Conservation (phyloP, 108 stramenopile genomes). For the Cyclotella baltica region DNA sequence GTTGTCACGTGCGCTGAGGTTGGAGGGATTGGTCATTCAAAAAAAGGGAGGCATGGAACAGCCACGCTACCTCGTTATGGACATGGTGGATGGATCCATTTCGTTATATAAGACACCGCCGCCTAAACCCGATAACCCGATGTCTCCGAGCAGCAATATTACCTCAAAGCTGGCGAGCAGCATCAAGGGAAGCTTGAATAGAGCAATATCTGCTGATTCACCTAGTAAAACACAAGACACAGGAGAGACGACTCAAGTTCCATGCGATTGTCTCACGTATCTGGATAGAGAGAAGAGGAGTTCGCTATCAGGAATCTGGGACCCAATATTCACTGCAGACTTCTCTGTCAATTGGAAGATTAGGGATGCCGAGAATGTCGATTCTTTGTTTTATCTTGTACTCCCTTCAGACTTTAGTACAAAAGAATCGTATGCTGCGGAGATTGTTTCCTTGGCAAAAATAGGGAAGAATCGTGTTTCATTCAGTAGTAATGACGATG, state of each 20-base stretch:
- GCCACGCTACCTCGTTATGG: constrained; percentile 41
- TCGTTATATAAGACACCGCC: constrained; percentile 38
- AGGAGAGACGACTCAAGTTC: not conserved
- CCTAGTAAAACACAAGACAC: not conserved
- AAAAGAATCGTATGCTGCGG: constrained; percentile 24
- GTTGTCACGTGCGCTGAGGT: too few relatives aligned
- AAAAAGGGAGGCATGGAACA: constrained; percentile 26
- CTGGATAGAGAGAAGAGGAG: constrained; percentile 2
- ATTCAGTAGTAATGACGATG: not conserved
- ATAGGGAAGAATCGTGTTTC: constrained; percentile 21
- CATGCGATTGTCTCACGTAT: constrained; percentile 15
- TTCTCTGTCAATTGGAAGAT: constrained; percentile 43
- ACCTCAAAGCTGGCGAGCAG: not conserved
- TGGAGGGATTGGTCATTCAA: constrained; percentile 42
- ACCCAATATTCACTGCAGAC: constrained; percentile 26
- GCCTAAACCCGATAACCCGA: not conserved
- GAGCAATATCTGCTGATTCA: constrained; percentile 6
- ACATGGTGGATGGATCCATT: constrained; percentile 23
- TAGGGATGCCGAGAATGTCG: constrained; percentile 37
- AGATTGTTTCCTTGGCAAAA: constrained; percentile 7
- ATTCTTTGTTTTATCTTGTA: constrained; percentile 39
- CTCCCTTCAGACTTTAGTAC: constrained; percentile 34
- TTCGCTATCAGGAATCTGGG: constrained; percentile 13
- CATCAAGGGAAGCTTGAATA: not conserved
- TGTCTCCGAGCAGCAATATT: not conserved